Evolutionary conservation across 441 rosid species (phyloP).

Genomic region (Rhodomyrtus psidioides): DNA sequence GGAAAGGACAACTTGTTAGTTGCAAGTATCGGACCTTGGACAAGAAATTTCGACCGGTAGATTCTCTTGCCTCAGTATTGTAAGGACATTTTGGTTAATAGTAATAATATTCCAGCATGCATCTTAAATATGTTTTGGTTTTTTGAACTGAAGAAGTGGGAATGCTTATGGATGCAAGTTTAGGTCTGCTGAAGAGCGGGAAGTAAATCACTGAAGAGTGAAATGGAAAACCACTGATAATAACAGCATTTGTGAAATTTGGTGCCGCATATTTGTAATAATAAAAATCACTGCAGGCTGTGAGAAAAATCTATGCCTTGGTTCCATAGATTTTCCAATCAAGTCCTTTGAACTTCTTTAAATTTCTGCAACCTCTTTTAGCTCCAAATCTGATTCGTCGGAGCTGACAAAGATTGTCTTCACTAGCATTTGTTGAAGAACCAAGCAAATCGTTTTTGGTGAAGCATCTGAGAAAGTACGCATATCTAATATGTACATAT

Average conservation of each 20-base stretch:
- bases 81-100: background rate
- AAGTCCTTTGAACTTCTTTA: background rate
- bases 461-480: background rate
- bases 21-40: slow-evolving; percentile 17
- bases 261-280: background rate
- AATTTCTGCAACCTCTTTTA: background rate
- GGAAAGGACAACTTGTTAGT: slow-evolving; percentile 18
- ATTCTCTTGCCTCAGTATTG: background rate
- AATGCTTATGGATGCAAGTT: background rate
- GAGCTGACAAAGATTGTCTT: background rate
- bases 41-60: slow-evolving; percentile 24
- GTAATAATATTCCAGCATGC: background rate
- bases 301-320: background rate
- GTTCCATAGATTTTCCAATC: background rate
- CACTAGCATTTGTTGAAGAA: background rate
- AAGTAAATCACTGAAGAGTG: background rate
- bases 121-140: background rate
- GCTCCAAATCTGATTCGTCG: background rate
- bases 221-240: background rate
- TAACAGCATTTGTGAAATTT: background rate
- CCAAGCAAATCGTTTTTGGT: background rate
- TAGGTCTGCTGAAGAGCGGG: background rate
- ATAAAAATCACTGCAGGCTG: background rate
- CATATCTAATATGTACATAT: background rate
- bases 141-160: background rate